Percentiles rank a stretch among this genome's conserved stretches.
These are phyloP conservation scores for Vigna trinervia DNA, from an alignment of 306 rosid genomes.

Conservation along the genomic window DNA sequence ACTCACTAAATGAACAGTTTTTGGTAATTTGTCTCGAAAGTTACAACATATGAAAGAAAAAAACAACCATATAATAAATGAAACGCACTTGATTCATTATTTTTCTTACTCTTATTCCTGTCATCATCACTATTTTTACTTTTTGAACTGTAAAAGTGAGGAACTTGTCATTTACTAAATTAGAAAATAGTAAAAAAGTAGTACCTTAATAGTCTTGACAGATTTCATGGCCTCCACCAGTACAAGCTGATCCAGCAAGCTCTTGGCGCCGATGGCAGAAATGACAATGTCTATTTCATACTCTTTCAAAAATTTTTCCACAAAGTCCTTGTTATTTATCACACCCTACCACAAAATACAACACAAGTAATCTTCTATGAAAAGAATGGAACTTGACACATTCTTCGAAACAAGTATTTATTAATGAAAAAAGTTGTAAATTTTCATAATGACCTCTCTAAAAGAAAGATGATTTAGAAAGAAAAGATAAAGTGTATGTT, in stretches of 20 bases:
- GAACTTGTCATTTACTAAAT: not conserved
- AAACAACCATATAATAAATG: not conserved
- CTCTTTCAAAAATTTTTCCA: constrained; percentile 63
- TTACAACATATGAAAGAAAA: not conserved
- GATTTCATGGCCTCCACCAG: constrained; percentile 67
- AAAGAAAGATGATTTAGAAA: too few species aligned
- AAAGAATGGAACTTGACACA: not conserved
- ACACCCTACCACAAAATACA: constrained; percentile 52
- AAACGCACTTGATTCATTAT: not conserved
- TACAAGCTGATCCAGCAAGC: constrained; percentile 59
- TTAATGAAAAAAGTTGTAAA: too few species aligned
- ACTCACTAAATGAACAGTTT: not conserved
- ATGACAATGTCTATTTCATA: constrained; percentile 66
- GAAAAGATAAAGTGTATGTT: not conserved
- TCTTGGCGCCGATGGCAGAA: constrained; percentile 63
- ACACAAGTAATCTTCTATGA: not conserved
- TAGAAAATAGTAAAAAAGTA: not conserved
- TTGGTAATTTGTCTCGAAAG: not conserved
- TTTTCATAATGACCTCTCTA: too few species aligned
- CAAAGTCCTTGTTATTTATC: constrained; percentile 52
- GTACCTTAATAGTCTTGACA: constrained; percentile 64
- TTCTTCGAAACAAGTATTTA: too few species aligned
- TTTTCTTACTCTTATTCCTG: not conserved
- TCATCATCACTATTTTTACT: not conserved
- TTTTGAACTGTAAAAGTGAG: not conserved